phyloP scores from a whole-genome alignment of 1,284 basidiomycete species.

The Bjerkandera adusta region DNA sequence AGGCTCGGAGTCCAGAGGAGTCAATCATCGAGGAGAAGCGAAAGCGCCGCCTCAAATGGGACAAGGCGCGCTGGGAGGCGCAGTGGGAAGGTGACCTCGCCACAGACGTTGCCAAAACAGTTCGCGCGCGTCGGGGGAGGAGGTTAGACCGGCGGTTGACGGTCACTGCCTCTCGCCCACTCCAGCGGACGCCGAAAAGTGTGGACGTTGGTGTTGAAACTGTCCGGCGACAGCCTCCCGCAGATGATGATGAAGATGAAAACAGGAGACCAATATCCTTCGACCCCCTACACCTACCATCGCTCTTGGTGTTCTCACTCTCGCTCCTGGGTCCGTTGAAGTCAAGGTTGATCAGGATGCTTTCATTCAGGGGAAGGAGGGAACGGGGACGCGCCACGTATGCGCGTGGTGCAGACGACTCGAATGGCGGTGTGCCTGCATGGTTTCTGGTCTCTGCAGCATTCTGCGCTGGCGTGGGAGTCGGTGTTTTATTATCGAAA shows the following conservation, averaged over 20 bases:
- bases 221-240: constrained; percentile 2
- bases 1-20: neutral
- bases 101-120: constrained; percentile 47
- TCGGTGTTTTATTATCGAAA: constrained; percentile 10
- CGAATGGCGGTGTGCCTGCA: neutral
- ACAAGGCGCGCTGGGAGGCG: constrained; percentile 59
- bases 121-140: constrained; percentile 17
- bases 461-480: constrained; percentile 13
- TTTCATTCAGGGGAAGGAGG: neutral
- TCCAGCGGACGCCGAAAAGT: constrained; percentile 16
- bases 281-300: constrained; percentile 49
- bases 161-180: constrained; percentile 1
- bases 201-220: constrained; percentile 8
- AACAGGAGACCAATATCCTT: constrained; percentile 24
- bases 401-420: neutral
- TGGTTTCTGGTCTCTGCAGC: constrained; percentile 6
- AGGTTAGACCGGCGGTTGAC: constrained; percentile 6
- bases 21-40: neutral
- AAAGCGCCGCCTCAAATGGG: constrained; percentile 36
- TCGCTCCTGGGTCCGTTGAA: constrained; percentile 40
- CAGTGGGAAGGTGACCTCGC: constrained; percentile 60
- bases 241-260: constrained; percentile 7
- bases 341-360: constrained; percentile 15
- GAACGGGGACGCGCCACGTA: neutral
- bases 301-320: constrained; percentile 43